Base-by-base conservation (phyloP, 179 eudicot genomes). In the Pouteria campechiana region DNA sequence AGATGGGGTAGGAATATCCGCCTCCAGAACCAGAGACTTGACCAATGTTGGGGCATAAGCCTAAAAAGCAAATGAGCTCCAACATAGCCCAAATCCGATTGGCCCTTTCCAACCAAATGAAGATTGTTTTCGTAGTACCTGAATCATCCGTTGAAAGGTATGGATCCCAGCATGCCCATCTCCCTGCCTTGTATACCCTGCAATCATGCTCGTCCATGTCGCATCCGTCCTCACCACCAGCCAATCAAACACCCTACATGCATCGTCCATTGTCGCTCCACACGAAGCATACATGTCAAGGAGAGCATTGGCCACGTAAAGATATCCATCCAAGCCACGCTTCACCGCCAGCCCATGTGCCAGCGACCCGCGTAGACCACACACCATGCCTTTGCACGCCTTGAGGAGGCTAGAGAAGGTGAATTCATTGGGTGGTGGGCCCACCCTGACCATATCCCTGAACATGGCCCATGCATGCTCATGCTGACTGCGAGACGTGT, bases 121-220 rank as follows among this genome's bases (percentile, higher is more conserved):
- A n/a, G n/a, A n/a, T n/a, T n/a, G n/a, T n/a, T n/a, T n/a, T n/a
- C n/a, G n/a, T n/a, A n/a, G n/a, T 58, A 58, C 64, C 51, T 11
- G 29, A 24, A 58, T 6, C 64, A 58, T 58, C 51, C 27, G 15
- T 52, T 20, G 43, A 45, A 58, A 58, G 30, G 36, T 40, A 29
- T 39, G 51, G 23, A 58, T 37, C 34, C 45, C 64, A 9, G 33
- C 32, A 61, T 61, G 40, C 30, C 79, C 86, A 54, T 81, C 80
- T 30, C 79, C 80, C 6, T 53, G 63, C 52, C 69, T 85, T 32
- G 93, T 75, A 44, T 66, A 81, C 7, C 80, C 86, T 1, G 93
- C 54, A 38, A 81, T 81, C 61, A 81, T 47, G 30, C 70, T 69
- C 31, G 93, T 81, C 93, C 93, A 81, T 0, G 93, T 54, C 52